A percentile compares a stretch with the other conserved stretches of the same genome.
Evolutionary conservation across 2,329 filamentous ascomycete genomes (phyloP).

Genomic region (Xylaria sp.): DNA sequence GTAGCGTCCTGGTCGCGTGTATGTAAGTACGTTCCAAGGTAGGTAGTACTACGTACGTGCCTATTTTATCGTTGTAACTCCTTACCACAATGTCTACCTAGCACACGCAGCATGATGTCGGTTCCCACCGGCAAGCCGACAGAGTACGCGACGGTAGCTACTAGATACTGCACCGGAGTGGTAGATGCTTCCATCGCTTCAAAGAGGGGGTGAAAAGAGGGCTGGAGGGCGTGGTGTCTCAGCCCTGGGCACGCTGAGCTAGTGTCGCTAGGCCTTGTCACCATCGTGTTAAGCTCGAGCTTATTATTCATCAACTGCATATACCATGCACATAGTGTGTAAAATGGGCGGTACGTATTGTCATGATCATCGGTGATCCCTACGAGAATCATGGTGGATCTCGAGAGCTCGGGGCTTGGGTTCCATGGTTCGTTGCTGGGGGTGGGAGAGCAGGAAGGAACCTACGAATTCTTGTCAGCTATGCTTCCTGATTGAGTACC

Average conservation of each 20-base stretch:
- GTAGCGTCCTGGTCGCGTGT: slow-evolving; percentile 1
- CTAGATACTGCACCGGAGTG: too few species aligned
- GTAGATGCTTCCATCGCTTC: too few species aligned
- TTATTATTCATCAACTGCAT: slow-evolving; percentile 9
- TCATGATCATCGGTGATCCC: slow-evolving; percentile 16
- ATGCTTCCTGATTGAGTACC: slow-evolving; percentile 24
- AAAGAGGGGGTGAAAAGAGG: slow-evolving; percentile 8
- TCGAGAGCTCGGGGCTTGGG: slow-evolving; percentile 17
- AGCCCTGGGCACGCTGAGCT: slow-evolving; percentile 15
- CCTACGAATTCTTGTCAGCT: slow-evolving; percentile 26
- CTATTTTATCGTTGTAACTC: neutral
- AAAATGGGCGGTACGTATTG: too few species aligned
- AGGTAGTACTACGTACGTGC: neutral
- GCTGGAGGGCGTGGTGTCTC: slow-evolving; percentile 16
- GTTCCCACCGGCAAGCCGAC: neutral
- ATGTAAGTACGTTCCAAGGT: neutral
- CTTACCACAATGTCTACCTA: neutral
- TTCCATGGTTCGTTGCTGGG: slow-evolving; percentile 20
- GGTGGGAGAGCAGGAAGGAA: too few species aligned
- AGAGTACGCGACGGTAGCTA: neutral
- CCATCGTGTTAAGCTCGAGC: slow-evolving; percentile 6
- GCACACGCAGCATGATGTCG: neutral
- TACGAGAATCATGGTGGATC: slow-evolving; percentile 24
- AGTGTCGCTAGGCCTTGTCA: neutral
- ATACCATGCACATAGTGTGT: too few species aligned